Evolutionary conservation across 225 moss, liverwort and hornwort genomes (phyloP).

Genomic region (Pleurozium schreberi): DNA sequence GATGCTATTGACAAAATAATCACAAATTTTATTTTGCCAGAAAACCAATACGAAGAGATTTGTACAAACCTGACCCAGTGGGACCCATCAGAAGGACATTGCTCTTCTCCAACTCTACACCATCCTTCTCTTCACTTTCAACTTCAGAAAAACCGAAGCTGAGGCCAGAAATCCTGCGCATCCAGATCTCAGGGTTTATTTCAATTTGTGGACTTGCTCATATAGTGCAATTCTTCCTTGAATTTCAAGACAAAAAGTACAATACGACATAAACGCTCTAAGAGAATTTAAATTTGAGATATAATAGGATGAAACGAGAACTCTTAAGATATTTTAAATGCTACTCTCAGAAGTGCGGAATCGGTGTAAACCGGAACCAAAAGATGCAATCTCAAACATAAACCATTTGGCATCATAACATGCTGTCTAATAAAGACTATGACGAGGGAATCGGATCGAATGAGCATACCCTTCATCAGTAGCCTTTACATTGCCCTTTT

Average conservation of each 20-base stretch:
- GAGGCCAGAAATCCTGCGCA: conserved; percentile 57
- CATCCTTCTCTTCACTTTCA: conserved; percentile 64
- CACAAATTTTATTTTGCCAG: not conserved
- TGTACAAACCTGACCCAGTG: conserved; percentile 80
- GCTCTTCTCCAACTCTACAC: conserved; percentile 93
- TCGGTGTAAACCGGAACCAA: not conserved
- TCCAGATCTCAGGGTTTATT: not conserved
- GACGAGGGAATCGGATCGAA: not conserved
- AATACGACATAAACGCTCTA: not conserved
- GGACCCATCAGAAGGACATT: conserved; percentile 94
- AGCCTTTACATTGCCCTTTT: conserved; percentile 66
- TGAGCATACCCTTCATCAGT: conserved; percentile 38
- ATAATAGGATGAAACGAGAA: not conserved
- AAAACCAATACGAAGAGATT: not conserved
- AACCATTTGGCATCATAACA: not conserved
- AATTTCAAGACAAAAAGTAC: not conserved
- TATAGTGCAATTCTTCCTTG: not conserved
- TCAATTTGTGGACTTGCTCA: not conserved
- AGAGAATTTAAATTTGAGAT: not conserved
- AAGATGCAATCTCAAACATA: not conserved
- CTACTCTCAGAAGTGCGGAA: not conserved
- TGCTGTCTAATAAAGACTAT: not conserved
- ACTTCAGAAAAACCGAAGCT: conserved; percentile 48
- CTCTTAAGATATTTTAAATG: not conserved
- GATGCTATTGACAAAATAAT: not conserved